A percentile compares a stretch with the other conserved stretches of the same genome.
Conservation (phyloP, 2,329 filamentous ascomycete genomes). For the Alternaria gaisen region DNA sequence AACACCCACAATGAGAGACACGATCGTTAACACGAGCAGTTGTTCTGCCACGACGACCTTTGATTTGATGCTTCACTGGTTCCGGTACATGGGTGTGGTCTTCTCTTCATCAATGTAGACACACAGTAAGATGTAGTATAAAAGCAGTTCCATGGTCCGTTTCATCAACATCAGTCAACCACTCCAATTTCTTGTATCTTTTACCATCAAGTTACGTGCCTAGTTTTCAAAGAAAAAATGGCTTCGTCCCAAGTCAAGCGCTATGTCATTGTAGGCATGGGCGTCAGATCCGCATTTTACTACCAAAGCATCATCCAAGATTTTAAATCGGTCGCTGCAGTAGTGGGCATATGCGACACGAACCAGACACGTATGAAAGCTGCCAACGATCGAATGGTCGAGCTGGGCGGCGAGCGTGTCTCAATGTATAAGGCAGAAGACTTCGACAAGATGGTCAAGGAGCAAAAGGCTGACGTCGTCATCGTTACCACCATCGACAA, state of each 20-base stretch:
- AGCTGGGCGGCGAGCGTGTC: slow-evolving; percentile 58
- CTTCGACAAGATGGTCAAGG: slow-evolving; percentile 67
- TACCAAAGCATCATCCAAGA: slow-evolving; percentile 66
- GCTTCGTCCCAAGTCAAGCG: slow-evolving; percentile 19
- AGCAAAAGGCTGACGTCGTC: slow-evolving; percentile 67
- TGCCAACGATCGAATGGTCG: slow-evolving; percentile 61
- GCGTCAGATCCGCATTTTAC: slow-evolving; percentile 69
- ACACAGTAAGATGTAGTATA: neutral
- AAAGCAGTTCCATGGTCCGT: neutral
- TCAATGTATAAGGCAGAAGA: slow-evolving; percentile 64
- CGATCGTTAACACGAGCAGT: neutral
- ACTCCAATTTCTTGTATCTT: neutral
- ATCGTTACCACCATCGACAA: slow-evolving; percentile 71
- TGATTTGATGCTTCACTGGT: slow-evolving; percentile 3
- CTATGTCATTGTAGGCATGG: slow-evolving; percentile 67
- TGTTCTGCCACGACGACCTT: neutral
- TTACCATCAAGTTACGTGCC: neutral
- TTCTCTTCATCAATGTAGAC: neutral
- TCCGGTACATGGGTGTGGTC: neutral
- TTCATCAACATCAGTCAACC: neutral
- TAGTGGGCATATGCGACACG: slow-evolving; percentile 68
- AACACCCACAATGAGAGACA: neutral
- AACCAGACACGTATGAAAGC: slow-evolving; percentile 68
- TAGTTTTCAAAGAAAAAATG: neutral
- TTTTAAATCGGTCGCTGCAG: slow-evolving; percentile 59